Percentiles rank a stretch among this genome's conserved stretches.
Evolutionary conservation across 805 yeast genomes (phyloP).

Genomic region (Myxozyma monticola): DNA sequence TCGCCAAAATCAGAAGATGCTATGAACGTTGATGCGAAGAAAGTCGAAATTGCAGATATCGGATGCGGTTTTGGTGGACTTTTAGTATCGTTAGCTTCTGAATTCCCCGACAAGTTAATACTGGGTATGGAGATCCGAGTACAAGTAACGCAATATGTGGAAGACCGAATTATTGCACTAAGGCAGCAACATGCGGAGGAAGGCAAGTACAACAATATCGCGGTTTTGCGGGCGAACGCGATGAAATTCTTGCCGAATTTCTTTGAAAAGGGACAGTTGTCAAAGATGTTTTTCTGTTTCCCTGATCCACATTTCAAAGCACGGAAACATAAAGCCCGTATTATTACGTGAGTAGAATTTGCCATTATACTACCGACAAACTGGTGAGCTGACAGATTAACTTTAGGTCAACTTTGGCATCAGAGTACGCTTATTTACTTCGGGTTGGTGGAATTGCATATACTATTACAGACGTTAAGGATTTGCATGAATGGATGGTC

Average conservation of each 20-base stretch:
- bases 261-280: conserved; percentile 60
- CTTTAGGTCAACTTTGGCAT: conserved; percentile 60
- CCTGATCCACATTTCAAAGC: conserved; percentile 99
- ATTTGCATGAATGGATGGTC: conserved; percentile 95
- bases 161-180: conserved; percentile 88
- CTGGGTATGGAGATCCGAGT: conserved; percentile 90
- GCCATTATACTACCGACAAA: neutral
- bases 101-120: conserved; percentile 69
- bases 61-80: conserved; percentile 99
- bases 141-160: conserved; percentile 95
- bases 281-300: conserved; percentile 95
- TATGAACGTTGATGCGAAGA: conserved; percentile 30
- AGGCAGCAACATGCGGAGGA: conserved; percentile 54
- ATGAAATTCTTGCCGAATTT: conserved; percentile 97
- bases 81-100: conserved; percentile 73
- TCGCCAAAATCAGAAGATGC: conserved; percentile 34
- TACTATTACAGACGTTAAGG: conserved; percentile 94
- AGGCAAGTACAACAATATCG: conserved; percentile 71
- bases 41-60: conserved; percentile 87
- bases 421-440: conserved; percentile 90
- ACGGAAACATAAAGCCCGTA: conserved; percentile 95
- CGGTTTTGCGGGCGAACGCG: conserved; percentile 90
- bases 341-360: conserved; percentile 58
- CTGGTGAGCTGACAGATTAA: neutral
- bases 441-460: conserved; percentile 84